Evolutionary conservation across 257 asterid genomes (phyloP), one percentile per base, ranked within the genome.

Genomic region (Linderniella brevidens): DNA sequence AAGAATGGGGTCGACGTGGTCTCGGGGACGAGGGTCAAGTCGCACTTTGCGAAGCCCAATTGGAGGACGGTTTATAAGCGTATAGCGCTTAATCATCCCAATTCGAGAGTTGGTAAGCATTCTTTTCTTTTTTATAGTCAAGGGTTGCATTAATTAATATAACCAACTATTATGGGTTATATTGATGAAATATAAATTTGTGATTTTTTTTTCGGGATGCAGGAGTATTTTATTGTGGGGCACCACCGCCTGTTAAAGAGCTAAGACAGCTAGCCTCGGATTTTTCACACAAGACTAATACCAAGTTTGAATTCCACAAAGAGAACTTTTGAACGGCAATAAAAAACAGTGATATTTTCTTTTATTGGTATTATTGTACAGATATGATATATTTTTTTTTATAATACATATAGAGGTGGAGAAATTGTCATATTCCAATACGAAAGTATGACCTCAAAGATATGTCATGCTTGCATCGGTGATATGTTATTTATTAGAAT

Each of bases 141-240:
- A 25, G 32, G 32, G 32, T 25, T 25, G 6, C 32, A 25, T 25
- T 25, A 25, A 25, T 25, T 2, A 25, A 25, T 25, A 6, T 25
- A 25, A 25, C 32, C 32, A 25, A 25, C 6, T 25, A 25, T 25
- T 25, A 25, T 25, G 32, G 32, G 32, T 25, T 6, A 25, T 6
- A 25, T 25, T 25, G 3, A 25, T 25, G 6, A 6, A 25, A 13
- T 44, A 13, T 44, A 13, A 13, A 13, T 44, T 2, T 13, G 11
- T 41, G 11, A 5, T 4, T 41, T 41, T 41, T 41, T 41, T 41
- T 41, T 5, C 14, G 15, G 17, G 6, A 47, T 64, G 76, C 77
- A 77, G 87, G 88, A n/a, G 83, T 78, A 35, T 78, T 78, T 57
- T 78, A 78, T 51, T 74, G 88, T 50, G 88, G 88, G 54, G 73